phyloP scores from a whole-genome alignment of 2,329 filamentous ascomycete species.

The Claviceps sp. region DNA sequence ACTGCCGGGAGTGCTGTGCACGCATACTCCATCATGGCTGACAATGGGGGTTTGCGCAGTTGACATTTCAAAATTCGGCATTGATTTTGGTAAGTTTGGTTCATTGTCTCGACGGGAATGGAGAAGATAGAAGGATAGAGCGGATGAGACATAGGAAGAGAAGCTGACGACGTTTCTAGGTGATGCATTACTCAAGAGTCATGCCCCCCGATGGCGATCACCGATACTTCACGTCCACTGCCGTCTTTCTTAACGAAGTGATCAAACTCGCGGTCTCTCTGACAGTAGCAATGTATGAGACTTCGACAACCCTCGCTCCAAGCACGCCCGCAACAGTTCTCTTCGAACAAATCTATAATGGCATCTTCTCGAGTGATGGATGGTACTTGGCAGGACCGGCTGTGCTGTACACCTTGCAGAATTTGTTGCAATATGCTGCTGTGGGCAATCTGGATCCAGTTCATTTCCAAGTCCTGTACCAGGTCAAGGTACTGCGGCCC shows the following conservation, averaged over 20 bases:
- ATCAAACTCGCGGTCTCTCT: conserved; percentile 80
- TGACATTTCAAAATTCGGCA: conserved; percentile 63
- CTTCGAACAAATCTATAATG: conserved; percentile 64
- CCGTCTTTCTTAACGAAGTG: conserved; percentile 85
- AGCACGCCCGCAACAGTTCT: conserved; percentile 70
- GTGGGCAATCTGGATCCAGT: conserved; percentile 84
- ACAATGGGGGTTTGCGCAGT: conserved; percentile 28
- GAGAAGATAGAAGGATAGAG: not conserved
- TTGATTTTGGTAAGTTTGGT: conserved; percentile 49
- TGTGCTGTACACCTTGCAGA: conserved; percentile 78
- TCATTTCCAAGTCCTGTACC: conserved; percentile 86
- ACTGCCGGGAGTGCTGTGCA: not conserved
- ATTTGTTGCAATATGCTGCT: conserved; percentile 85
- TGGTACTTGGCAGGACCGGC: conserved; percentile 93
- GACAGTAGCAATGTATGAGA: conserved; percentile 77
- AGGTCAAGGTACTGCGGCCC: conserved; percentile 55
- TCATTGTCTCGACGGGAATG: not conserved
- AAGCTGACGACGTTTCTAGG: conserved; percentile 28
- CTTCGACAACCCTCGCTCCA: conserved; percentile 62
- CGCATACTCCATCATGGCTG: conserved; percentile 3
- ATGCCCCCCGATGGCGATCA: conserved; percentile 78
- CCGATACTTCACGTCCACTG: conserved; percentile 86
- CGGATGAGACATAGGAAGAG: not conserved
- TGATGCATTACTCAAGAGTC: conserved; percentile 88
- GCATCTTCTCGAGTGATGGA: conserved; percentile 78